phyloP scores from a whole-genome alignment of 805 yeast species.

The Schwanniomyces vanrijiae region DNA sequence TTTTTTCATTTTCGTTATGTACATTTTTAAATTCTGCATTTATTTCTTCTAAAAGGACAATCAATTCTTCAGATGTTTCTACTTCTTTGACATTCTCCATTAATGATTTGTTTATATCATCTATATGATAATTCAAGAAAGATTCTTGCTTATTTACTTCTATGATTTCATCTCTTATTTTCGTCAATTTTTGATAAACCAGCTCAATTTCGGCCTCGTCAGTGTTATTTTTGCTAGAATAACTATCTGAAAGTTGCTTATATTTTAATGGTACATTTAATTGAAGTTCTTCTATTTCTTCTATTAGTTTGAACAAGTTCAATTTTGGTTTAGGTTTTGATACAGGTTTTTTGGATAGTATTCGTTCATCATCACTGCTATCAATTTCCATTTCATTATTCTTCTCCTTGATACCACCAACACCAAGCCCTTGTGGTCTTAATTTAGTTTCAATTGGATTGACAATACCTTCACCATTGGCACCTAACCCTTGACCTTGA shows the following conservation, averaged over 20 bases:
- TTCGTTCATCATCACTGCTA: slow-evolving; percentile 21
- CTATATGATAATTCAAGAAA: slow-evolving; percentile 9
- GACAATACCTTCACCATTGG: slow-evolving; percentile 65
- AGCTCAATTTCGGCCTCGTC: slow-evolving; percentile 9
- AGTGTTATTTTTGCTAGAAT: not conserved
- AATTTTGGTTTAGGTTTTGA: slow-evolving; percentile 4
- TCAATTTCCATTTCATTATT: slow-evolving; percentile 14
- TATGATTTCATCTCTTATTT: slow-evolving; percentile 14
- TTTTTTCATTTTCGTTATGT: not conserved
- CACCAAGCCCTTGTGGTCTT: slow-evolving; percentile 69
- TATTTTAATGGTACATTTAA: slow-evolving; percentile 34
- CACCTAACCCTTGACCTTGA: slow-evolving; percentile 85
- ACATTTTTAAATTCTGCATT: not conserved
- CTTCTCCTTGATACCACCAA: slow-evolving; percentile 60
- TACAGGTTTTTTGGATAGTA: not conserved
- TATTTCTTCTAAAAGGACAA: not conserved
- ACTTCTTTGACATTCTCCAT: not conserved
- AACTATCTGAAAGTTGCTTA: slow-evolving; percentile 33
- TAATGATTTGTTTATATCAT: slow-evolving; percentile 2
- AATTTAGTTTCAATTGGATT: slow-evolving; percentile 75
- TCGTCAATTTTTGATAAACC: slow-evolving; percentile 13
- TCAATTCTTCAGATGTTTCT: not conserved
- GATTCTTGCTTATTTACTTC: slow-evolving; percentile 8
- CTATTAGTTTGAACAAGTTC: slow-evolving; percentile 37
- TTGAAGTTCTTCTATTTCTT: slow-evolving; percentile 32